Conservation (phyloP, 1,139 yeast genomes). For the Magnusiomyces suaveolens region DNA sequence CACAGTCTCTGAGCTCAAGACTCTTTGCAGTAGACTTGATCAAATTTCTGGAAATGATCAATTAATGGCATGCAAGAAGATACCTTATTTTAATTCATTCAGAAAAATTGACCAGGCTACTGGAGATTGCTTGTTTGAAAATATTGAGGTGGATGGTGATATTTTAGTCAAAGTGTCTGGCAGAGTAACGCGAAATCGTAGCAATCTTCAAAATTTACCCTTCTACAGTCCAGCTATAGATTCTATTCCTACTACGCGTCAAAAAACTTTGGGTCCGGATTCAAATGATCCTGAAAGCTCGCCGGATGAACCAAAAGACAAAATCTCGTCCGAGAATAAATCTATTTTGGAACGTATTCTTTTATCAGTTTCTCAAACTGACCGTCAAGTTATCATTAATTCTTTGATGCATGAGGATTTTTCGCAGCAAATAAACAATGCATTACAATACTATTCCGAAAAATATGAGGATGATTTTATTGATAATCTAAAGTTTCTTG, state of each 20-base stretch:
- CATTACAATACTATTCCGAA: not conserved
- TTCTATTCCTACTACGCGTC: not conserved
- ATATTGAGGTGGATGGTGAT: not conserved
- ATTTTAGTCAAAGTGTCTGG: not conserved
- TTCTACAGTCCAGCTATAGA: not conserved
- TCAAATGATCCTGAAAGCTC: not conserved
- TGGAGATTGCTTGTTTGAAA: not conserved
- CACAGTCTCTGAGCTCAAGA: not conserved
- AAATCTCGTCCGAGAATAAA: not conserved
- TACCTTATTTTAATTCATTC: not conserved
- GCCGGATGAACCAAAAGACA: not conserved
- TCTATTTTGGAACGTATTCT: not conserved
- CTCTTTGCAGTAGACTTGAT: not conserved
- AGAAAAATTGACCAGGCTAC: not conserved
- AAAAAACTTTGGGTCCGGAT: not conserved
- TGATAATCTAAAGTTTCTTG: not conserved
- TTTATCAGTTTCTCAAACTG: conserved; percentile 9
- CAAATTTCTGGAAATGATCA: not conserved
- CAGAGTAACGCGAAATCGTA: not conserved
- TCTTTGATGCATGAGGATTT: not conserved
- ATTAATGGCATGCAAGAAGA: not conserved
- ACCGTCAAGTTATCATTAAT: conserved; percentile 2
- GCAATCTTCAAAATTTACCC: not conserved
- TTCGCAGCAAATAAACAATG: not conserved
- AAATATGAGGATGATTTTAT: not conserved